Conservation (phyloP, 1,284 basidiomycete genomes). For the Leccinum griseonigrum region DNA sequence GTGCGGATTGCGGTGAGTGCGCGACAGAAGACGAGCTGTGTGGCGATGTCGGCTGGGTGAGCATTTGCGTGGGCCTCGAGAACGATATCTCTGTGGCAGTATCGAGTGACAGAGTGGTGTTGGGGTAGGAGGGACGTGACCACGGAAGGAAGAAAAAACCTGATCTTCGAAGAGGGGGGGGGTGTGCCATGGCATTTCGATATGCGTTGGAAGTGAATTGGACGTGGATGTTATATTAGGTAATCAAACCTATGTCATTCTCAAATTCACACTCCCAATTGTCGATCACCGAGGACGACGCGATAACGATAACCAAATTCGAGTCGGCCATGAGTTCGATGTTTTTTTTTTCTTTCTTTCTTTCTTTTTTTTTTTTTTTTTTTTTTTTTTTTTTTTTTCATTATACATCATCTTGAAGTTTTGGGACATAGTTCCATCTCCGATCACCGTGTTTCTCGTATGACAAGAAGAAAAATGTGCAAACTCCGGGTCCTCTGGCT, state of each 20-base stretch:
- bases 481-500: too few species aligned
- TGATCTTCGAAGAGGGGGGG: conserved; percentile 13
- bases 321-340: conserved; percentile 68
- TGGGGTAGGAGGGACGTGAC: conserved; percentile 16
- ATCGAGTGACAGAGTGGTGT: conserved; percentile 54
- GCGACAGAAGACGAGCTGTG: conserved; percentile 68
- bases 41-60: conserved; percentile 60
- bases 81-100: conserved; percentile 65
- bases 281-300: conserved; percentile 71
- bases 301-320: conserved; percentile 60
- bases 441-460: conserved; percentile 62
- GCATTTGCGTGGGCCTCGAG: conserved; percentile 76
- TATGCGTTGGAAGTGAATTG: too few species aligned
- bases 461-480: too few species aligned
- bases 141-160: conserved; percentile 51
- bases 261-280: conserved; percentile 84
- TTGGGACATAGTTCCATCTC: conserved; percentile 58
- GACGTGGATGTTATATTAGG: too few species aligned
- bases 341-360: background rate
- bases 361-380: too few species aligned
- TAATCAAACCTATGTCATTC: conserved; percentile 54
- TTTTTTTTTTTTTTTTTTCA: conserved; percentile 43
- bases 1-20: conserved; percentile 62
- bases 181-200: conserved; percentile 1
- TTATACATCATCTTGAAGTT: conserved; percentile 54